Conservation (phyloP, 2,329 filamentous ascomycete species). For the Ophidiomyces ophidiicola region DNA sequence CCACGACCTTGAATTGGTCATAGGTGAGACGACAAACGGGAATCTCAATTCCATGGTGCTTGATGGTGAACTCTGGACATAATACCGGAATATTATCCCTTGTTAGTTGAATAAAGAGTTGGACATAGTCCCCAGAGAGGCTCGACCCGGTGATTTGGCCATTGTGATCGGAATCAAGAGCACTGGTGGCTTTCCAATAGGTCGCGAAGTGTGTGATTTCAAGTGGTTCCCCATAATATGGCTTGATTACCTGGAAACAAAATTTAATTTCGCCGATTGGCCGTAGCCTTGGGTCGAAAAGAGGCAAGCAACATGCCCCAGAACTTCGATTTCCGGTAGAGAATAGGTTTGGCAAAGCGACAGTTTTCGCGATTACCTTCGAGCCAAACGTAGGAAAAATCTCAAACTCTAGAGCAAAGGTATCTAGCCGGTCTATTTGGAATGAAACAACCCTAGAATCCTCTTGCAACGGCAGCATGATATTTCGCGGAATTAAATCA, state of each 20-base stretch:
- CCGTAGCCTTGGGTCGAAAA: slow-evolving; percentile 83
- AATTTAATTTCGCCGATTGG: slow-evolving; percentile 92
- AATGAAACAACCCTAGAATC: slow-evolving; percentile 89
- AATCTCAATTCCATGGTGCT: slow-evolving; percentile 63
- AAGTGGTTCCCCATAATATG: slow-evolving; percentile 79
- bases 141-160: slow-evolving; percentile 91
- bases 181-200: slow-evolving; percentile 97
- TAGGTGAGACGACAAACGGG: slow-evolving; percentile 68
- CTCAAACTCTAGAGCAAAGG: slow-evolving; percentile 91
- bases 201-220: slow-evolving; percentile 98
- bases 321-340: slow-evolving; percentile 61
- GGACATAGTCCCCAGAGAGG: slow-evolving; percentile 86
- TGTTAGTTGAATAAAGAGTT: slow-evolving; percentile 83
- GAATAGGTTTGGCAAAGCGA: slow-evolving; percentile 80
- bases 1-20: slow-evolving; percentile 40
- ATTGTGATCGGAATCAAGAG: slow-evolving; percentile 71
- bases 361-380: slow-evolving; percentile 91
- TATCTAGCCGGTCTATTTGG: slow-evolving; percentile 85
- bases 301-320: slow-evolving; percentile 68
- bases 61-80: slow-evolving; percentile 72
- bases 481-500: slow-evolving; percentile 90
- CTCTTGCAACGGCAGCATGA: slow-evolving; percentile 90
- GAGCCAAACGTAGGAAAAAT: slow-evolving; percentile 96
- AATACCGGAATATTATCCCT: slow-evolving; percentile 76
- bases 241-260: slow-evolving; percentile 90